Percentiles rank a stretch among this genome's conserved stretches.
These are phyloP conservation scores for Chaetomium tenue DNA, from an alignment of 495 filamentous ascomycete genomes.

Conservation along the genomic window DNA sequence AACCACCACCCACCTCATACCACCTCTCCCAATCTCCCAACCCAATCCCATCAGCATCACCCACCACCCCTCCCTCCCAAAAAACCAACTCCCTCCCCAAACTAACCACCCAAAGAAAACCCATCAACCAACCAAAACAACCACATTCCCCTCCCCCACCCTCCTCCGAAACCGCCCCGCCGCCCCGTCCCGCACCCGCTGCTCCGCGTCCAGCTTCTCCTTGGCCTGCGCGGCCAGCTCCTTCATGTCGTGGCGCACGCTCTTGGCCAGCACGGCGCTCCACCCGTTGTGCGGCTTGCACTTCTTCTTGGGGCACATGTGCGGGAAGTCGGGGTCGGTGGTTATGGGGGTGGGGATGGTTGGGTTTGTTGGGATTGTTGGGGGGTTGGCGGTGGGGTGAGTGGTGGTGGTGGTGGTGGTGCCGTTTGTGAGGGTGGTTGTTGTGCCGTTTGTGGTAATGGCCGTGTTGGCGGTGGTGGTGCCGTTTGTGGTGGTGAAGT, in stretches of 20 bases:
- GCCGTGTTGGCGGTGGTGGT: background rate
- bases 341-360: background rate
- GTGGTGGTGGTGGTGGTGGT: background rate
- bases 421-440: background rate
- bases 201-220: slow-evolving; percentile 44
- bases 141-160: slow-evolving; percentile 32
- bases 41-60: too few species aligned
- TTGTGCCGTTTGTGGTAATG: background rate
- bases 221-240: slow-evolving; percentile 46
- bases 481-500: background rate
- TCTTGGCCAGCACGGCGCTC: slow-evolving; percentile 44
- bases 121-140: slow-evolving; percentile 28
- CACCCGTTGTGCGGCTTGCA: slow-evolving; percentile 50
- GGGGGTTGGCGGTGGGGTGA: too few species aligned
- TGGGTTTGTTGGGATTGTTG: background rate
- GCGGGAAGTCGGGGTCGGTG: slow-evolving; percentile 10
- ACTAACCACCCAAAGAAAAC: background rate
- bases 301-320: slow-evolving; percentile 50
- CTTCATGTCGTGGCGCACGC: slow-evolving; percentile 44
- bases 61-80: background rate
- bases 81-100: slow-evolving; percentile 12
- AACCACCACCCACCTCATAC: too few species aligned
- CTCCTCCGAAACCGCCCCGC: slow-evolving; percentile 35
- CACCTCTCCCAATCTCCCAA: too few species aligned
- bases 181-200: slow-evolving; percentile 39